These are phyloP conservation scores for Secale cereale DNA, from an alignment of 176 grass and related monocot species.

Conservation along the genomic window DNA sequence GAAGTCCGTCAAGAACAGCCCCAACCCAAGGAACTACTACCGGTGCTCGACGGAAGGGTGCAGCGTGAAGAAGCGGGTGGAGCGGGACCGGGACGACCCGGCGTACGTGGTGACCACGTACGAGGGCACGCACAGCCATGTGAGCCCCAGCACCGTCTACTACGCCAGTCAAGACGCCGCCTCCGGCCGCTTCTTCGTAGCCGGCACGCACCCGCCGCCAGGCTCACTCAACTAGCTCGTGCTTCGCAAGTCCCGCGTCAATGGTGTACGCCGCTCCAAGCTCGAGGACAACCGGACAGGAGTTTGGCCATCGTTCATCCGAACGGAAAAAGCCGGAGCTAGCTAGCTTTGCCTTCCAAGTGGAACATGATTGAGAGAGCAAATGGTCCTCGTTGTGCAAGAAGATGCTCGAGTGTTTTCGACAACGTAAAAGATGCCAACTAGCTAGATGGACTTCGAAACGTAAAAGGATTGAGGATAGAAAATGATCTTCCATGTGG, in stretches of 20 bases:
- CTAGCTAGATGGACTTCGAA: neutral
- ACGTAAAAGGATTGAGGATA: neutral
- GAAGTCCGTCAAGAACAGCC: slow-evolving; percentile 99
- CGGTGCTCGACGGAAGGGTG: slow-evolving; percentile 94
- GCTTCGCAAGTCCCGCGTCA: neutral
- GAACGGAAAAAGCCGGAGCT: neutral
- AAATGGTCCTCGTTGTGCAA: neutral
- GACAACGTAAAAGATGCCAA: no score
- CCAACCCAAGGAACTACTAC: slow-evolving; percentile 97
- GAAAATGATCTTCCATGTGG: neutral
- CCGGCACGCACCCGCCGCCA: slow-evolving; percentile 57
- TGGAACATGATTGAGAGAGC: neutral
- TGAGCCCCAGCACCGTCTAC: slow-evolving; percentile 78
- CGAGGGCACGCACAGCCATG: slow-evolving; percentile 87
- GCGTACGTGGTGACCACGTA: slow-evolving; percentile 95
- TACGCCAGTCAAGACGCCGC: slow-evolving; percentile 83
- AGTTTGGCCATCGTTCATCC: neutral
- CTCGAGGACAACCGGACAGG: neutral
- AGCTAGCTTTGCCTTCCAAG: no score
- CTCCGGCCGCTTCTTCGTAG: slow-evolving; percentile 85
- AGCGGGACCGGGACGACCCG: slow-evolving; percentile 79
- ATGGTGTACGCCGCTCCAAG: neutral
- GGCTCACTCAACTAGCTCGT: slow-evolving; percentile 23
- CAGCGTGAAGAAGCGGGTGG: slow-evolving; percentile 93
- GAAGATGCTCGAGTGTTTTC: neutral